phyloP scores from a whole-genome alignment of 2,329 filamentous ascomycete species.

The Pestalotiopsis sp. region DNA sequence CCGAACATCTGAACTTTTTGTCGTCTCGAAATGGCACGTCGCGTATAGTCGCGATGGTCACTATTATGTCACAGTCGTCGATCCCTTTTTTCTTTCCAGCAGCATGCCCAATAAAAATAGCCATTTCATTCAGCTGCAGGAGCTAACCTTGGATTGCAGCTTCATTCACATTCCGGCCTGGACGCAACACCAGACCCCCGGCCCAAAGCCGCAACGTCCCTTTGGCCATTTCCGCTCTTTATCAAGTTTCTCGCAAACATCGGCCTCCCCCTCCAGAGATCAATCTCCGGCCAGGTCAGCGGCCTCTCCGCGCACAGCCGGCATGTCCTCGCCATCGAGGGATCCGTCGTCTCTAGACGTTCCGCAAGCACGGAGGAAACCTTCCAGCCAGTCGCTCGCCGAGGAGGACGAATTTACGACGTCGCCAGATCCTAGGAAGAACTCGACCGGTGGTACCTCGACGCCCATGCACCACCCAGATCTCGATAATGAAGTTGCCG shows the following conservation, averaged over 20 bases:
- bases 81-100: neutral
- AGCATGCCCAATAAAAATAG: neutral
- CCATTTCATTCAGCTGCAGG: neutral
- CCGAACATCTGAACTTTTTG: neutral
- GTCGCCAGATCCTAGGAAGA: slow-evolving; percentile 65
- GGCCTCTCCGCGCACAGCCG: slow-evolving; percentile 20
- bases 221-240: slow-evolving; percentile 56
- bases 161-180: slow-evolving; percentile 58
- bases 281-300: slow-evolving; percentile 37
- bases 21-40: neutral
- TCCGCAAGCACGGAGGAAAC: slow-evolving; percentile 35
- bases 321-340: neutral
- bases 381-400: slow-evolving; percentile 44
- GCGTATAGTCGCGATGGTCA: neutral
- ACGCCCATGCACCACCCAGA: slow-evolving; percentile 53
- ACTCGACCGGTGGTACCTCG: slow-evolving; percentile 40
- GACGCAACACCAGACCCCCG: slow-evolving; percentile 44
- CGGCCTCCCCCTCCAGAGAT: slow-evolving; percentile 37
- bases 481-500: slow-evolving; percentile 75
- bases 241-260: slow-evolving; percentile 53
- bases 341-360: slow-evolving; percentile 34
- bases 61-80: neutral
- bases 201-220: slow-evolving; percentile 37
- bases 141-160: slow-evolving; percentile 38
- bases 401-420: slow-evolving; percentile 69